Base-by-base conservation (phyloP, 2,329 filamentous ascomycete species). In the Emergomyces pasteurianus region DNA sequence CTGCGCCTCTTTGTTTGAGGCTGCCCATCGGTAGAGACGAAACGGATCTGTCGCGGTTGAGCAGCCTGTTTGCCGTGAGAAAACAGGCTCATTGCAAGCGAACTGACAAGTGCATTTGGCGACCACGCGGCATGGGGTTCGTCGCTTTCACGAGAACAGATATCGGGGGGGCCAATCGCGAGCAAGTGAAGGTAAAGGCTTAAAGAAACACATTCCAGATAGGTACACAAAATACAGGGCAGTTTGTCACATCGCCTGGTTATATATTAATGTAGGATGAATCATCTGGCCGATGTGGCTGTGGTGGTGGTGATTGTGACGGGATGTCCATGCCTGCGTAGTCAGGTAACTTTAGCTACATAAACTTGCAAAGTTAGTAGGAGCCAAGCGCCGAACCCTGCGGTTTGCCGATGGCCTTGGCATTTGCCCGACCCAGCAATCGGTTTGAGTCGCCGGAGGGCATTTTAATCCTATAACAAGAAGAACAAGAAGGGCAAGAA, bases 11-110 rank as follows among this genome's bases (percentile, higher is more conserved):
- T 92, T 31, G 87, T 86, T 63, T 89, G 88, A 56, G 89, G 89
- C 65, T 89, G 87, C 64, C 89, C 88, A 75, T 91, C 87, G 69
- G 86, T 90, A 65, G 90, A 88, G 67, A 92, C 88, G 72, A 92
- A 92, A 67, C 88, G 86, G 66, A 90, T 89, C 68, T 78, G 77
- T 61, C 74, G 69, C 21, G 67, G 69, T 68, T 56, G 70, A 34
- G 57, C 34, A 43, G 52, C 38, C 43, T 47, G 50, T n/a, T 61
- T 43, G 53, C 55, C 60, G 9, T 81, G 60, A 56, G 58, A 61
- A 59, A 55, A 58, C 50, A 59, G 40, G 62, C 57, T 61, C 62
- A 63, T 63, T 36, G 60, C 60, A 58, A 60, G 64, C 80, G 0
- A 23, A 40, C 38, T 46, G 23, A 34, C 54, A 21, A 43, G 54